A percentile compares a stretch with the other conserved stretches of the same genome.
Conservation (phyloP, 2,329 filamentous ascomycete genomes). For the Sclerotinia subarctica region DNA sequence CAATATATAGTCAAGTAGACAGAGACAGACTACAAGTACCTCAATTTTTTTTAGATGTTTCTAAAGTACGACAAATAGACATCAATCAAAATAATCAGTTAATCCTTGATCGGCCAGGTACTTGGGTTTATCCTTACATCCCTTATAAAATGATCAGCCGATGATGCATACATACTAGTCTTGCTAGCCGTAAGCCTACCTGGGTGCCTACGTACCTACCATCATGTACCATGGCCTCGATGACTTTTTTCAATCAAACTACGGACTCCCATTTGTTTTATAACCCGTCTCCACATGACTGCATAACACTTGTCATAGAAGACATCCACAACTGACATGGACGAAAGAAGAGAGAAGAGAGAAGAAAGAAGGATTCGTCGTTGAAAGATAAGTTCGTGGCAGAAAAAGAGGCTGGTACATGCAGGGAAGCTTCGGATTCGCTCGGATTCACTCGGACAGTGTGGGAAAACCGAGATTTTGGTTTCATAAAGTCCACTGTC, state of each 20-base stretch:
- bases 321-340: neutral
- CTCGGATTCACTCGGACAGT: neutral
- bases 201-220: too few species aligned
- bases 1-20: too few species aligned
- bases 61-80: slow-evolving; percentile 1
- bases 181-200: neutral
- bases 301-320: neutral
- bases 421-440: neutral
- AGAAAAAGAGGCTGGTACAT: neutral
- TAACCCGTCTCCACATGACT: neutral
- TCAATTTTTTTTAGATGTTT: neutral
- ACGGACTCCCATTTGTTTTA: neutral
- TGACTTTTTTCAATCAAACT: neutral
- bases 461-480: neutral
- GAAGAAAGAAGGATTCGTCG: neutral
- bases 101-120: slow-evolving; percentile 1
- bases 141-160: slow-evolving; percentile 2
- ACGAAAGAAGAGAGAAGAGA: neutral
- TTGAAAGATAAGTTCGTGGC: neutral
- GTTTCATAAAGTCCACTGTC: neutral
- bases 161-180: slow-evolving; percentile 1
- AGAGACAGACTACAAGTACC: neutral
- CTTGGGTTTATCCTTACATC: neutral
- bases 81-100: neutral
- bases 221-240: neutral